Evolutionary conservation across 306 rosid species (phyloP).

Genomic region (Prunus fruticosa): DNA sequence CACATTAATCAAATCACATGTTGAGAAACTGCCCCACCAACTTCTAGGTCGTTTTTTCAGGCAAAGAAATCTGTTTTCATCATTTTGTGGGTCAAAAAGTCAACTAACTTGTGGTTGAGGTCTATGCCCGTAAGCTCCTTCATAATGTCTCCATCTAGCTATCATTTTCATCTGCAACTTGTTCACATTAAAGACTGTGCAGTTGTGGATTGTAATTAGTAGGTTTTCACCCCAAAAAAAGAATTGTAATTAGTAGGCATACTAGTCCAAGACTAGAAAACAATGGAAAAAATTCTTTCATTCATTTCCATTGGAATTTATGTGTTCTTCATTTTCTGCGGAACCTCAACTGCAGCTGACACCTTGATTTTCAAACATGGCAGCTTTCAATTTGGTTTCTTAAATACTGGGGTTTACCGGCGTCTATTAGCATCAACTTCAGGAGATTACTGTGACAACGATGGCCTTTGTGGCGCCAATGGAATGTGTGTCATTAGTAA

Average conservation of each 20-base stretch:
- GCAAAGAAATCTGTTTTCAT: background rate
- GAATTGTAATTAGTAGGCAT: no score
- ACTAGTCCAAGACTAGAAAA: no score
- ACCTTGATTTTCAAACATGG: conserved; percentile 30
- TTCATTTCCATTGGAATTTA: no score
- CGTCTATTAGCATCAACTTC: background rate
- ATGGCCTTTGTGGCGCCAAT: conserved; percentile 33
- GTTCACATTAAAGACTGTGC: background rate
- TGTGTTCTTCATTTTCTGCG: no score
- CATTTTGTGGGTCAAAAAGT: background rate
- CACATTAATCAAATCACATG: background rate
- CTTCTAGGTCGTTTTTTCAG: background rate
- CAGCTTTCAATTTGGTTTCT: conserved; percentile 47
- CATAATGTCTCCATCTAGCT: no score
- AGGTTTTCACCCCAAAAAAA: no score
- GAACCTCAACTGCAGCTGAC: background rate
- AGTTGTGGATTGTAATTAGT: no score
- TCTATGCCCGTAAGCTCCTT: no score
- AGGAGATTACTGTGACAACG: conserved; percentile 12
- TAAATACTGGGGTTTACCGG: no score
- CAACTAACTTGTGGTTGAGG: background rate
- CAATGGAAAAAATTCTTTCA: no score
- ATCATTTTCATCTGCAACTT: background rate
- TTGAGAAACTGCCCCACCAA: background rate
- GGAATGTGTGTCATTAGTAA: conserved; percentile 16